Base-by-base conservation (phyloP, 805 yeast genomes). In the Zygotorulaspora sp. region DNA sequence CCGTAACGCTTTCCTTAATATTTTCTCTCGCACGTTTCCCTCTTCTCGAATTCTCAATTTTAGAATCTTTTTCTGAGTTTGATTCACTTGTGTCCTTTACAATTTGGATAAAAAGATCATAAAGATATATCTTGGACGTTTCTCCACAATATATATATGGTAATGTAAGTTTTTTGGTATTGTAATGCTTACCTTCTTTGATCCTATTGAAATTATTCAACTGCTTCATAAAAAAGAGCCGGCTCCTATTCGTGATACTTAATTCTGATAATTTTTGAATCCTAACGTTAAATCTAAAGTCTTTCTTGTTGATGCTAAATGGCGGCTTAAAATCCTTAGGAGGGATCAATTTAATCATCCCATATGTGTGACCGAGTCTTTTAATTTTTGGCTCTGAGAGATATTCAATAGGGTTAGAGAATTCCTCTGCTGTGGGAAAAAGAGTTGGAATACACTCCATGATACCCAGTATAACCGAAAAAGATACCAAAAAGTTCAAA, bases 321-420 rank as follows among this genome's bases (percentile, higher is more conserved):
- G 75, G 76, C 3, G 72, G 80, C 13, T 62, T 55, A 66, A 74
- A 75, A 2, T 48, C 50, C 0, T 42, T 41, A 0, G 90, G 89
- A 4, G 94, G 80, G 5, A 74, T 66, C 2, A 89, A 56, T 53
- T 88, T 89, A 30, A 87, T 61, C 52, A 92, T 88, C 0, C 96
- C 96, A 56, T 71, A 77, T 19, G 63, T 56, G 21, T 56, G 61
- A 2, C 92, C 95, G 7, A 70, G 50, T 2, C 51, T 34, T 2
- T 50, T 47, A 0, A 70, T 66, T 9, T 62, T 57, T 1, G 77
- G 58, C 10, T 74, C 66, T 15, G 83, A 80, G 12, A 85, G 64
- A 47, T 78, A 82, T n/a, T 57, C 58, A 14, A 81, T 73, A 1
- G 95, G 94, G 55, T 82, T 80, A 8, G 59, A 52, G 43, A 79